phyloP scores from a whole-genome alignment of 2,329 filamentous ascomycete species.

The Metarhizium robertsii region DNA sequence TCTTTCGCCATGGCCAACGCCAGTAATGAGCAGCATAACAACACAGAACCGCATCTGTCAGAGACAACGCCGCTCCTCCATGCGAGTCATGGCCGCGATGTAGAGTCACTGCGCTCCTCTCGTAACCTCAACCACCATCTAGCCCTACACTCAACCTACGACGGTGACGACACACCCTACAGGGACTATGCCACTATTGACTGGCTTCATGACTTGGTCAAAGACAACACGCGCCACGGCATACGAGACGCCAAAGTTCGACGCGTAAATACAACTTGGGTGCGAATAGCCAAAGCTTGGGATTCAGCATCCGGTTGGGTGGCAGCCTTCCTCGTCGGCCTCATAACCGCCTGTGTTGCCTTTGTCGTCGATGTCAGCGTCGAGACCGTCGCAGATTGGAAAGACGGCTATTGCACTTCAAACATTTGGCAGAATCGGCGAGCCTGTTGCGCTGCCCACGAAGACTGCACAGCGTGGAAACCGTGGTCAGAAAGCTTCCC shows the following conservation, averaged over 20 bases:
- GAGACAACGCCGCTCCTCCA: not conserved
- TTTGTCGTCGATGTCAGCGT: constrained; percentile 45
- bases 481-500: constrained; percentile 28
- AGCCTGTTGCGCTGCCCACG: constrained; percentile 33
- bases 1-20: not conserved
- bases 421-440: constrained; percentile 37
- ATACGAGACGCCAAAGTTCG: not conserved
- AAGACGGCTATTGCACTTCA: constrained; percentile 42
- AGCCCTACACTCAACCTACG: not conserved
- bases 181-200: constrained; percentile 55
- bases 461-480: constrained; percentile 28
- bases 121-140: not conserved
- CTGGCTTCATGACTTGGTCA: constrained; percentile 52
- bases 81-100: not conserved
- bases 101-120: not conserved
- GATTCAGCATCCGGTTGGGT: constrained; percentile 47
- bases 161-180: constrained; percentile 48
- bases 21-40: not conserved
- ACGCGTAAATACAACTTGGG: not conserved
- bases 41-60: not conserved
- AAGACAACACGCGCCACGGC: constrained; percentile 42
- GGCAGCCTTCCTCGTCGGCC: constrained; percentile 41
- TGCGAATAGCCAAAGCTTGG: constrained; percentile 17
- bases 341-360: constrained; percentile 44
- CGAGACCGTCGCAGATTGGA: constrained; percentile 46